A percentile compares a stretch with the other conserved stretches of the same genome.
Conservation (phyloP, 2,329 filamentous ascomycete genomes). For the Ascochyta viciae-villosae region DNA sequence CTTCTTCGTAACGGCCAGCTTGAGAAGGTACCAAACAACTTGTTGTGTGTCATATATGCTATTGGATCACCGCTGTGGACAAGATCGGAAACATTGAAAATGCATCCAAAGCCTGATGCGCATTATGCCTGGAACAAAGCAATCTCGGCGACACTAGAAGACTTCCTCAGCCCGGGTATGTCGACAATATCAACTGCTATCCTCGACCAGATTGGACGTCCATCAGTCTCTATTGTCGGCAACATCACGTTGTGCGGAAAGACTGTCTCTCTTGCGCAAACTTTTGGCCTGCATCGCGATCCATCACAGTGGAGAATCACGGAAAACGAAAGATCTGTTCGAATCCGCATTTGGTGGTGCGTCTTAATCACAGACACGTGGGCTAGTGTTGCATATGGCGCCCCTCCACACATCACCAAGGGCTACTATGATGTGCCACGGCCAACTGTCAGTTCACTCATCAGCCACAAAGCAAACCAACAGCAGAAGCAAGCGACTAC, state of each 20-base stretch:
- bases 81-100: conserved; percentile 45
- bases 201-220: conserved; percentile 52
- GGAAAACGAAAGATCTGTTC: conserved; percentile 58
- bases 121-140: conserved; percentile 53
- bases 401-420: conserved; percentile 61
- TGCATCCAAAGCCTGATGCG: conserved; percentile 47
- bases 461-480: conserved; percentile 45
- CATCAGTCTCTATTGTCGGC: conserved; percentile 50
- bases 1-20: conserved; percentile 45
- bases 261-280: conserved; percentile 62
- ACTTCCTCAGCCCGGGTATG: conserved; percentile 52
- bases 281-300: conserved; percentile 63
- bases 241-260: conserved; percentile 63
- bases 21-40: conserved; percentile 42
- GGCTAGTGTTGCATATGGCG: conserved; percentile 64
- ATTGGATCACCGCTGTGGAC: conserved; percentile 49
- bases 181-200: conserved; percentile 50
- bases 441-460: conserved; percentile 54
- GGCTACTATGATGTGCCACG: conserved; percentile 64
- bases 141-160: conserved; percentile 51
- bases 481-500: conserved; percentile 56
- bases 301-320: conserved; percentile 61
- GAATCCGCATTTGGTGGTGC: conserved; percentile 64
- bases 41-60: conserved; percentile 51
- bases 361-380: conserved; percentile 65